Evolutionary conservation across 768 basidiomycete genomes (phyloP), one percentile per base, ranked within the genome.

Genomic region (Albatrellus ellisii): DNA sequence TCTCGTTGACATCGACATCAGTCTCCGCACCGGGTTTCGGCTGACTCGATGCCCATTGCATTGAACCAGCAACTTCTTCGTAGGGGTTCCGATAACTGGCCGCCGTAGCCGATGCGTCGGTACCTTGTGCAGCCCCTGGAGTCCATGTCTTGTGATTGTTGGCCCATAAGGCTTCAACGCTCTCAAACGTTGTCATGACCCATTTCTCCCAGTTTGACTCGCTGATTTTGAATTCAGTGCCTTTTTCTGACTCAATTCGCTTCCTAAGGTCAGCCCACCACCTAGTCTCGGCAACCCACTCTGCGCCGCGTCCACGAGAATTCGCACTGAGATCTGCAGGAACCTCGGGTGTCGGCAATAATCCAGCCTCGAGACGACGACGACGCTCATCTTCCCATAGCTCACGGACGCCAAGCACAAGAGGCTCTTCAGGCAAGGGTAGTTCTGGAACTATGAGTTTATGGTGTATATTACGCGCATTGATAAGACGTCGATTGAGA

Each of bases 361-460:
- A 66, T 1, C 89, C 89, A 26, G 69, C 72, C 3, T 66, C 67
- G 20, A 60, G 57, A 15, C 92, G 70, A 7, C 90, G 74, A 9
- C 68, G 67, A n/a, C 84, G 75, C 61, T 99, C 94, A 52, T 97
- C 91, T 39, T 92, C 87, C 94, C 94, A 99, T 2, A 98, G 67
- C 60, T 97, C 94, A 47, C 86, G 78, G 35, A 98, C 84, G 53
- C 88, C 80, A 31, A 79, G 66, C 5, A 99, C 83, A 21, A 94
- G 70, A 33, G 85, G 87, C 50, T 86, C 85, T 9, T 68, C 48
- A 42, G 76, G 56, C 12, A 69, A 51, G 31, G 63, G 53, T 15
- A 72, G 61, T 25, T 68, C 59, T 42, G 80, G 75, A 45, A 90
- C 84, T 21, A 57, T 48, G 33, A 80, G 63, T 45, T 72, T 69